Conservation (phyloP, 129 eudicot genomes). For the Gnaphalium uliginosum region DNA sequence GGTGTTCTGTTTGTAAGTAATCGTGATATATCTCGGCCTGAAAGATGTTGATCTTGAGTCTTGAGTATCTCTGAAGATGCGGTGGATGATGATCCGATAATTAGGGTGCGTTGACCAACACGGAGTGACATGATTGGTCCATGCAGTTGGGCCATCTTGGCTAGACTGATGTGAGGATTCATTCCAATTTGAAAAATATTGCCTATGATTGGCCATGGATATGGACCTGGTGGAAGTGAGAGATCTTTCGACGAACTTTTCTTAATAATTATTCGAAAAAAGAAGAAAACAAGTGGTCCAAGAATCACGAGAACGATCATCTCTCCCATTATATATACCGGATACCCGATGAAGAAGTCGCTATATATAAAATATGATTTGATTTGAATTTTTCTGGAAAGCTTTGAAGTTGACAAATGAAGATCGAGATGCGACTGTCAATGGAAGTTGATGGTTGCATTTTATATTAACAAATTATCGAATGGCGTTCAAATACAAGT, state of each 20-base stretch:
- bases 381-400: too few relatives aligned
- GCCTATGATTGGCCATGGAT: conserved; percentile 52
- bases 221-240: conserved; percentile 55
- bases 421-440: too few relatives aligned
- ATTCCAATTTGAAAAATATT: conserved; percentile 36
- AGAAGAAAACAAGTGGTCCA: conserved; percentile 8
- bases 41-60: conserved; percentile 33
- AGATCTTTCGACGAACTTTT: not conserved
- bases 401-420: too few relatives aligned
- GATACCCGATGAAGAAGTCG: too few relatives aligned
- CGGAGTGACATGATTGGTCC: conserved; percentile 49
- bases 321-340: not conserved
- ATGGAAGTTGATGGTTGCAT: too few relatives aligned
- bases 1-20: conserved; percentile 6
- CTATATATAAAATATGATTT: too few relatives aligned
- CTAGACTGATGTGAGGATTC: conserved; percentile 27
- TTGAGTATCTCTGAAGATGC: conserved; percentile 51
- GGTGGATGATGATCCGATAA: conserved; percentile 45
- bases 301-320: conserved; percentile 8
- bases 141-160: conserved; percentile 34
- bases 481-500: too few relatives aligned
- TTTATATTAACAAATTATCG: too few relatives aligned
- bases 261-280: not conserved
- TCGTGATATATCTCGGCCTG: conserved; percentile 32
- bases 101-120: conserved; percentile 24